Evolutionary conservation across 208 protist species (phyloP).

Genomic region (Crithidia brevicula): DNA sequence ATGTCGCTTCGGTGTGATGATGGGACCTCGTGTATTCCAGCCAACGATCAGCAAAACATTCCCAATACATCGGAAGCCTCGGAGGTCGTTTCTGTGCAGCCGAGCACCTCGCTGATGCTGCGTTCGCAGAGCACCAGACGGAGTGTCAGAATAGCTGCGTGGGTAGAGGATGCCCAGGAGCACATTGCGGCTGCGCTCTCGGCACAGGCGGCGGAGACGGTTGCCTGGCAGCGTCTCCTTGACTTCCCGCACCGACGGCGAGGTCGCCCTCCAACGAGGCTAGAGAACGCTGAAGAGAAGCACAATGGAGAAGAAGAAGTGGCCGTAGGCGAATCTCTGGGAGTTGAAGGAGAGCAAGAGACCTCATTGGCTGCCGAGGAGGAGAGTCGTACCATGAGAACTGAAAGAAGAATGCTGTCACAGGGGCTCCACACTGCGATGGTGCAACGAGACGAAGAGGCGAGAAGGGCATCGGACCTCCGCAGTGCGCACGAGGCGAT

Average conservation of each 20-base stretch:
- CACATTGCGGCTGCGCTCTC: not conserved
- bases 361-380: no score
- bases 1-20: not conserved
- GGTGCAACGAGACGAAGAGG: not conserved
- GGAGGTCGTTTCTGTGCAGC: not conserved
- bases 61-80: no score
- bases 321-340: not conserved
- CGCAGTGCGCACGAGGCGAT: constrained; percentile 5
- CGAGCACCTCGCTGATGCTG: not conserved
- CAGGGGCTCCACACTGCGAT: no score
- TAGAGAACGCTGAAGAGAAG: not conserved
- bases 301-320: not conserved
- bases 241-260: not conserved
- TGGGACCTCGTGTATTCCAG: no score
- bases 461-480: not conserved
- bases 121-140: not conserved
- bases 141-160: not conserved
- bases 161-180: not conserved
- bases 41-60: no score
- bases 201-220: not conserved
- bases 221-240: not conserved
- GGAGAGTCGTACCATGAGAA: no score
- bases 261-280: no score
- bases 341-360: not conserved
- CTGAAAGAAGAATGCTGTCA: no score